Base-by-base conservation (phyloP, 257 asterid species). In the Gynochthodes officinalis region DNA sequence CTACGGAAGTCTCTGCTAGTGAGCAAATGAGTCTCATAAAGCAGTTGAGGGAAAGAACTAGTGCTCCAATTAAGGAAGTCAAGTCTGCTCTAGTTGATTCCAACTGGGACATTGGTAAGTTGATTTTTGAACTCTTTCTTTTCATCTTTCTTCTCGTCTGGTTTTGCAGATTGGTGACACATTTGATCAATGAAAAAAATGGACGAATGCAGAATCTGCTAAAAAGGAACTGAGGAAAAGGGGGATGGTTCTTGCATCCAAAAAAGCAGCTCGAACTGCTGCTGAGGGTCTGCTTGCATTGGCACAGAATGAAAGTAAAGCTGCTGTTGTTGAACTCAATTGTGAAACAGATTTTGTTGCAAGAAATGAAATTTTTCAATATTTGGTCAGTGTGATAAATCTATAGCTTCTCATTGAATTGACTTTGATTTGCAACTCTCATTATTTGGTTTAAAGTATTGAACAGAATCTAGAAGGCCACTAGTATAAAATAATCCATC, bases 271-370 rank as follows among this genome's bases (percentile, higher is more conserved):
- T 66, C 85, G 97, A 75, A 82, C 90, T 78, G 98, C 98, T 66
- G 86, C 90, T 15, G 98, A 95, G 84, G 98, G 98, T 67, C 84
- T 95, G 60, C 90, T 95, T 75, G 99, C 99, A 11, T 75, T 90
- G 80, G 97, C 91, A 30, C 97, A 88, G 84, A 82, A 87, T 82
- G 82, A 85, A 50, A 82, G 79, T 67, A 89, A 85, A 80, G 94
- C 97, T 61, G 90, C 92, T 63, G 77, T 91, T 27, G 57, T 95
- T 71, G 97, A 95, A 77, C 96, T 95, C 62, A 95, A 95, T 75
- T 91, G 98, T 53, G 99, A 95, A 82, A 91, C 98, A 4, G 98
- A 95, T 73, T 95, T 95, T 77, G 99, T 95, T 71, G 98, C 99
- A 35, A 88, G 98, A 85, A 92, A 95, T 81, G 99, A 95, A 55